These are phyloP conservation scores for Plasmodium vivax DNA, from an alignment of 169 alveolate genomes.

Conservation along the genomic window DNA sequence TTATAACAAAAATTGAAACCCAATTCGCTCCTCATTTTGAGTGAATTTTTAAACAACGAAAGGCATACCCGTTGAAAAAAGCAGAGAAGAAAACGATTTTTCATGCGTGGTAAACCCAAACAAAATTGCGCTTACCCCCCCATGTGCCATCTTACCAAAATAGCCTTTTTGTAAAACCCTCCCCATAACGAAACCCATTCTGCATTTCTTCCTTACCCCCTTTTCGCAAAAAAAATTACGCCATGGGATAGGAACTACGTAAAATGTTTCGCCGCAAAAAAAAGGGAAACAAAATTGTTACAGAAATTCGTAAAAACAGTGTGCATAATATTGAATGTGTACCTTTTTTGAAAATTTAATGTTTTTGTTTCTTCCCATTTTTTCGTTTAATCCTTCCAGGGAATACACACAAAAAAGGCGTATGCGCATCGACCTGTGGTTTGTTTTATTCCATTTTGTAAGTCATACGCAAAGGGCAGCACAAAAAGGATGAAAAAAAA, in stretches of 20 bases:
- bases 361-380: not conserved
- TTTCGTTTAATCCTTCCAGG: not conserved
- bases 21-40: not conserved
- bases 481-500: not conserved
- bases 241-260: not conserved
- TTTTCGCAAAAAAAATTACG: not conserved
- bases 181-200: not conserved
- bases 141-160: not conserved
- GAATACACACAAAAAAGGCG: not conserved
- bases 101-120: not conserved
- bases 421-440: not conserved
- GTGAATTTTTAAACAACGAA: not conserved
- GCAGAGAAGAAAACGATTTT: not conserved
- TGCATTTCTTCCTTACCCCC: not conserved
- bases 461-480: not conserved
- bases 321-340: not conserved
- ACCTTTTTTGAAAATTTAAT: not conserved
- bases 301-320: not conserved
- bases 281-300: not conserved
- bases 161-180: not conserved
- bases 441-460: not conserved
- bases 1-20: not conserved
- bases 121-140: not conserved
- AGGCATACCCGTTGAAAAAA: not conserved
- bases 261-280: not conserved